Percentiles rank a stretch among this genome's conserved stretches.
These are phyloP conservation scores for Volvox carteri DNA, from an alignment of 163 green algal species.

Conservation along the genomic window DNA sequence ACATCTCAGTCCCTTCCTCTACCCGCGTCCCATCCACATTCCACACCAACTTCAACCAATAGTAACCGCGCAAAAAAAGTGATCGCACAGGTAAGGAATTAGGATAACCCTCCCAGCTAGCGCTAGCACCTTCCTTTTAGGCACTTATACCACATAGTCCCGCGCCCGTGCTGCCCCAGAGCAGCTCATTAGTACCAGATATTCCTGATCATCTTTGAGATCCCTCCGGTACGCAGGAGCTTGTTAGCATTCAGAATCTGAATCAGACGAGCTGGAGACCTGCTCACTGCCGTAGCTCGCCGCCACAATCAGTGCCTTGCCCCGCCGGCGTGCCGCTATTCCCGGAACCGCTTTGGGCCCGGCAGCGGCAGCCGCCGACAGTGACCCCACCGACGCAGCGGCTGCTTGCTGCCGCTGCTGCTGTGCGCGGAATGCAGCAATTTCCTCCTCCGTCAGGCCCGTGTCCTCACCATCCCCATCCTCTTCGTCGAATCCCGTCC, in stretches of 20 bases:
- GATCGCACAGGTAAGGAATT: neutral
- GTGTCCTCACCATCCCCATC: slow-evolving; percentile 65
- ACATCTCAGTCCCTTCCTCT: neutral
- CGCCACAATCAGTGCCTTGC: slow-evolving; percentile 46
- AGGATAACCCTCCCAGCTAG: neutral
- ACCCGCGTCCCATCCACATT: neutral
- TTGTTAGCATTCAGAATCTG: slow-evolving; percentile 33
- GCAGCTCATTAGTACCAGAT: neutral
- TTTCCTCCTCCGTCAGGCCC: slow-evolving; percentile 79
- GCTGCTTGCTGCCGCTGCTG: slow-evolving; percentile 29
- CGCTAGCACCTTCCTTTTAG: neutral
- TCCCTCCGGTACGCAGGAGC: neutral
- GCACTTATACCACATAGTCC: neutral
- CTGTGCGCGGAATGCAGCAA: slow-evolving; percentile 70
- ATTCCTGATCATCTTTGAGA: neutral
- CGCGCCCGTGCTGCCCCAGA: neutral
- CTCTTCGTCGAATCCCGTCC: slow-evolving; percentile 72
- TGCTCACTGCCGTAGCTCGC: slow-evolving; percentile 51
- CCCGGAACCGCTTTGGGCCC: slow-evolving; percentile 18
- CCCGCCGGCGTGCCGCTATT: neutral
- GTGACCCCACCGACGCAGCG: neutral
- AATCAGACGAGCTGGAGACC: slow-evolving; percentile 20
- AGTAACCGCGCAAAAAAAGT: neutral
- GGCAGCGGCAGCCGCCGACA: neutral
- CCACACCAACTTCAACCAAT: neutral